Percentiles rank a stretch among this genome's conserved stretches.
phyloP scores from a whole-genome alignment of 2,329 filamentous ascomycete species.

The Dryadomyces sulphureus region DNA sequence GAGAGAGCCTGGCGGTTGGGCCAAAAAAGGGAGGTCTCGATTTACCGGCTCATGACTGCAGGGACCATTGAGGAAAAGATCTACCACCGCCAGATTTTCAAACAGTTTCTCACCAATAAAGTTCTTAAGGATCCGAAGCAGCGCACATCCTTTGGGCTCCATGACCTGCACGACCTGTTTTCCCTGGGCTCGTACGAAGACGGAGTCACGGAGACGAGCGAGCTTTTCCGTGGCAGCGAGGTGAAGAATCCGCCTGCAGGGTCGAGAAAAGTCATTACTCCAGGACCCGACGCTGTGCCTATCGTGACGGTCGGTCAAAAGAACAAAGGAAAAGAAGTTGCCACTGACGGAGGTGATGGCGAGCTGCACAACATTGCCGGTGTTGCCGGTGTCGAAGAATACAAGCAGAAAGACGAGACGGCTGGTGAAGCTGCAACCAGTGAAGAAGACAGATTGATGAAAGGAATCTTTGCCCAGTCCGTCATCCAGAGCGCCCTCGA shows the following conservation, averaged over 20 bases:
- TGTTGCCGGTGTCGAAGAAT: conserved; percentile 51
- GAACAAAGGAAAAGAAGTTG: background rate
- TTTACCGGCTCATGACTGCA: conserved; percentile 94
- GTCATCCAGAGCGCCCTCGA: conserved; percentile 84
- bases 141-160: conserved; percentile 76
- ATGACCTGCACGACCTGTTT: conserved; percentile 85
- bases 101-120: conserved; percentile 94
- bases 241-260: conserved; percentile 36
- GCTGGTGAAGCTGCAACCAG: conserved; percentile 10
- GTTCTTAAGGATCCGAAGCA: conserved; percentile 91
- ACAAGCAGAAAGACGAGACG: conserved; percentile 28
- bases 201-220: conserved; percentile 66
- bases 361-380: conserved; percentile 29
- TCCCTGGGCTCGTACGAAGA: conserved; percentile 55
- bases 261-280: conserved; percentile 15
- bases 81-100: conserved; percentile 96
- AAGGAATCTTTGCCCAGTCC: conserved; percentile 74
- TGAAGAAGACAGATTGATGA: conserved; percentile 67
- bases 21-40: conserved; percentile 87
- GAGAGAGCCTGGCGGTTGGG: conserved; percentile 92
- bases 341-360: background rate
- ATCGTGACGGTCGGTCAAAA: conserved; percentile 1
- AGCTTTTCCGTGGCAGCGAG: conserved; percentile 77
- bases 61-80: conserved; percentile 99
- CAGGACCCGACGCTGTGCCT: conserved; percentile 13